Evolutionary conservation across 2,329 filamentous ascomycete species (phyloP).

Genomic region (Stylonectria norvegica): DNA sequence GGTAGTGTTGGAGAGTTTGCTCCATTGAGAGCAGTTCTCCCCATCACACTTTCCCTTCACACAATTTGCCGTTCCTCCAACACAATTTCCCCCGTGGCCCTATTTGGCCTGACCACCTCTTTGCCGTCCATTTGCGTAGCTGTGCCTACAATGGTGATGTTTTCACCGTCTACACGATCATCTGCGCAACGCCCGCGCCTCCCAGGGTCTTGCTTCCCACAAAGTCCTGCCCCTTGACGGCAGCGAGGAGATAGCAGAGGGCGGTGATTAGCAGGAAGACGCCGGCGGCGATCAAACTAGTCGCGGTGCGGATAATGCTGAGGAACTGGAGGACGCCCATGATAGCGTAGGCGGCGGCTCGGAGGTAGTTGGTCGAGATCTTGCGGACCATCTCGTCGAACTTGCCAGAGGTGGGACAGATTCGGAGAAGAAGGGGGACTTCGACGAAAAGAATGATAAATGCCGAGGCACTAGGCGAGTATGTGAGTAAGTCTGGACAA

Average conservation of each 20-base stretch:
- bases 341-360: conserved; percentile 76
- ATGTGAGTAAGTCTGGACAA: conserved; percentile 6
- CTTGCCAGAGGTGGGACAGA: conserved; percentile 87
- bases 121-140: conserved; percentile 2
- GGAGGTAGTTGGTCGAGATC: conserved; percentile 96
- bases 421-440: conserved; percentile 89
- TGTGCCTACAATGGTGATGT: too few species aligned
- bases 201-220: conserved; percentile 94
- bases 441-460: conserved; percentile 82
- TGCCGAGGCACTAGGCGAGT: conserved; percentile 55
- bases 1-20: conserved; percentile 17
- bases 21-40: conserved; percentile 12
- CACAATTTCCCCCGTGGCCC: not conserved
- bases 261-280: conserved; percentile 75
- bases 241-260: conserved; percentile 77
- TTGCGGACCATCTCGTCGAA: conserved; percentile 89
- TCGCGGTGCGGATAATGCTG: conserved; percentile 62
- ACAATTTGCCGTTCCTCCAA: conserved; percentile 5
- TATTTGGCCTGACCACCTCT: conserved; percentile 1
- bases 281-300: conserved; percentile 80
- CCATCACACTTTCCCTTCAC: conserved; percentile 2
- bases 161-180: conserved; percentile 95
- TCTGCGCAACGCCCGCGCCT: conserved; percentile 89
- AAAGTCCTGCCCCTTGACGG: conserved; percentile 78
- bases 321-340: conserved; percentile 86